Evolutionary conservation across 2,329 filamentous ascomycete species (phyloP).

Genomic region (Claviceps digitariae): DNA sequence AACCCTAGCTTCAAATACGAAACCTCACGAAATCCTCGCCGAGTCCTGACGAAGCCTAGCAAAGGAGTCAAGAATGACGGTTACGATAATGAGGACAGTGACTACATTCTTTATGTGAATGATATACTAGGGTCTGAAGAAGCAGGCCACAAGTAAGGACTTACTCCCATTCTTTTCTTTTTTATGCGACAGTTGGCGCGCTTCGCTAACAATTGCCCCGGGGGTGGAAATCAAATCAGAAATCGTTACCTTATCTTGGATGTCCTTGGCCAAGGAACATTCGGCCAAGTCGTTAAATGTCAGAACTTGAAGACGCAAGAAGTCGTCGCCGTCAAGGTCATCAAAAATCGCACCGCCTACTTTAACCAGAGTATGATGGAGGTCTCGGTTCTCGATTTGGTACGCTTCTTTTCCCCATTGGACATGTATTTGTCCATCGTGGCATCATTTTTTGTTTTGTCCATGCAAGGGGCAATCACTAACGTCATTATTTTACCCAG

Average conservation of each 20-base stretch:
- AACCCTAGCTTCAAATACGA: constrained; percentile 98
- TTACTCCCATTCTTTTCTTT: neutral
- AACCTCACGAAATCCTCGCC: constrained; percentile 86
- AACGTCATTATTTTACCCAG: constrained; percentile 28
- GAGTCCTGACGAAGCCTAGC: constrained; percentile 94
- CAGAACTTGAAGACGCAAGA: constrained; percentile 98
- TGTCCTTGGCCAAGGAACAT: constrained; percentile 92
- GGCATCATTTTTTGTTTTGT: neutral
- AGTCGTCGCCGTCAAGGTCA: constrained; percentile 96
- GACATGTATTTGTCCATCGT: neutral
- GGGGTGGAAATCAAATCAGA: constrained; percentile 25
- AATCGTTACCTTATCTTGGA: constrained; percentile 96
- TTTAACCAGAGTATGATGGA: constrained; percentile 99
- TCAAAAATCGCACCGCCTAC: constrained; percentile 97
- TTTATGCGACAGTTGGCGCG: too few species aligned
- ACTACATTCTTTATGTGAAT: constrained; percentile 98
- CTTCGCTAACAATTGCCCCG: neutral
- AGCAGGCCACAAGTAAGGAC: constrained; percentile 82
- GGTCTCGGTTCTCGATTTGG: constrained; percentile 89
- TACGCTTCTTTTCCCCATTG: constrained; percentile 26
- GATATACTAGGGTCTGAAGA: constrained; percentile 97
- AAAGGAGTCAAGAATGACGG: constrained; percentile 98
- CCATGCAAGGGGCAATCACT: constrained; percentile 7
- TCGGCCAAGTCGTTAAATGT: constrained; percentile 97
- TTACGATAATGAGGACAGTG: constrained; percentile 97